Base-by-base conservation (phyloP, 805 yeast species). In the Saccharomyces eubayanus region DNA sequence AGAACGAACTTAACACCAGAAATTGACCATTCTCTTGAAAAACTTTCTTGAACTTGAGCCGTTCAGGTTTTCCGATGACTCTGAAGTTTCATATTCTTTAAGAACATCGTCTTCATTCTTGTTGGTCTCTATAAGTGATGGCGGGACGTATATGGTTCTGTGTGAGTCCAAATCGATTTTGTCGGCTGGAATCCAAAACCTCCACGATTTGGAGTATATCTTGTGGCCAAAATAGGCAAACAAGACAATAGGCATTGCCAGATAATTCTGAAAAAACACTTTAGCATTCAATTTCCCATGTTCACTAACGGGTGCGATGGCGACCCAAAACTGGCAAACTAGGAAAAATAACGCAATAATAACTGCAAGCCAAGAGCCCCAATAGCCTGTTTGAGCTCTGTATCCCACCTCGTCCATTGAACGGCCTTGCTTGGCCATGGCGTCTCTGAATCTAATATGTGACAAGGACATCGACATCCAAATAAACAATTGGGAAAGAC, bases 381-480 rank as follows among this genome's bases (percentile, higher is more conserved):
- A 66, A 40, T 79, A 62, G 49, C 91, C 91, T 31, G 77, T 72
- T 52, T 77, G 80, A 5, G 90, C 74, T 53, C 72, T 74, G 70
- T 77, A 85, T 0, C 80, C 76, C 51, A 86, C 72, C 64, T 84
- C 87, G 49, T 76, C 78, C 16, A 79, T 70, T 10, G 71, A 61
- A 64, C 85, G 75, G 41, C 84, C 84, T 68, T 82, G 84, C 9
- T 61, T 71, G n/a, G 65, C 65, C 58, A 76, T 54, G 8, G 84
- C 86, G 53, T 74, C 59, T 63, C 88, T 82, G 72, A 85, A 85
- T 60, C 91, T 75, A 51, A 87, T 71, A 64, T 85, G 91, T 47
- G 84, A 80, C 46, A 79, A 70, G 64, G 85, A 82, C 58, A 87
- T 82, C 6, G 89, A 79, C 51, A 84, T 85, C 96, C 96, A 87